Evolutionary conservation across 2,329 filamentous ascomycete genomes (phyloP).

Genomic region (Fusarium musae): DNA sequence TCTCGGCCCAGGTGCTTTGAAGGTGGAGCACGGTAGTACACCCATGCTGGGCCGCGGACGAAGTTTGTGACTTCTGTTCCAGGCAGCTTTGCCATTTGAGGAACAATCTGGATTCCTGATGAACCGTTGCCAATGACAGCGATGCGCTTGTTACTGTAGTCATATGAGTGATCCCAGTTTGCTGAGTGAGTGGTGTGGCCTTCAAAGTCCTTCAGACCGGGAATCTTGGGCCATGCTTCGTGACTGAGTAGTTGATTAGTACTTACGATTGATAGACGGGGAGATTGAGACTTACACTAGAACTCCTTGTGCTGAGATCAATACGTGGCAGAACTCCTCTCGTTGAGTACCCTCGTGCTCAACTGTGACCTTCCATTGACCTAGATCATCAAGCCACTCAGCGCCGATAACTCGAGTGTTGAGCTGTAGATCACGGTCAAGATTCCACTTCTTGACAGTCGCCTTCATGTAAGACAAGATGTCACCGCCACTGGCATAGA

Average conservation of each 20-base stretch:
- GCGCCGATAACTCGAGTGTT: constrained; percentile 47
- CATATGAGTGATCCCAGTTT: constrained; percentile 33
- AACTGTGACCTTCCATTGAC: constrained; percentile 38
- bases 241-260: constrained; percentile 8
- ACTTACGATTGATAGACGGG: rapidly evolving
- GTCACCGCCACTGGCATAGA: constrained; percentile 67
- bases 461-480: constrained; percentile 65
- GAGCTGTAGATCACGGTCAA: constrained; percentile 51
- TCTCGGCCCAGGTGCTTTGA: constrained; percentile 46
- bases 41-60: constrained; percentile 50
- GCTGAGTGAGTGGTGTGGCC: constrained; percentile 37
- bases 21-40: constrained; percentile 49
- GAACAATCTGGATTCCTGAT: constrained; percentile 38
- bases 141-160: constrained; percentile 37
- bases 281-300: constrained; percentile 22
- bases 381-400: constrained; percentile 29
- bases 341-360: constrained; percentile 20
- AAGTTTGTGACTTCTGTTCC: constrained; percentile 48
- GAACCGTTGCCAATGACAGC: constrained; percentile 39
- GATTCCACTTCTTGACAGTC: constrained; percentile 56
- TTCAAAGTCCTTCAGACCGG: constrained; percentile 33
- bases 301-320: constrained; percentile 39
- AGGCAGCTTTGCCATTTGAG: constrained; percentile 43
- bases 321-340: constrained; percentile 36
- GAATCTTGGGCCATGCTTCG: constrained; percentile 37